phyloP scores from a whole-genome alignment of 352 stramenopile genomes.

The Phytopythium ostracodes region DNA sequence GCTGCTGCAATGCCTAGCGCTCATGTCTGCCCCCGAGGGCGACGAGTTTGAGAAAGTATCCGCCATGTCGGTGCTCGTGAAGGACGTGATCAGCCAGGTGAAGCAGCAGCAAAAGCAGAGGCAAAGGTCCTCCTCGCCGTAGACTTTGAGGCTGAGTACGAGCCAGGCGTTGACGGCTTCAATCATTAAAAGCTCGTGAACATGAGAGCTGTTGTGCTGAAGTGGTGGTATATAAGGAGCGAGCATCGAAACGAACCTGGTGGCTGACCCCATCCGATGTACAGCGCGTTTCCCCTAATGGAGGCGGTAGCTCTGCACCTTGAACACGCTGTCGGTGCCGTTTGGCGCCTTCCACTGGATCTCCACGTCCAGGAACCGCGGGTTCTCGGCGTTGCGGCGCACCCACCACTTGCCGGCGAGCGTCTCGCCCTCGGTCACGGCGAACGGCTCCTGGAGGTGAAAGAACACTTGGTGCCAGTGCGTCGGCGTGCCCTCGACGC shows the following conservation, averaged over 20 bases:
- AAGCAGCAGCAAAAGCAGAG: constrained; percentile 37
- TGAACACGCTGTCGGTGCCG: constrained; percentile 26
- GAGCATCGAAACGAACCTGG: not conserved
- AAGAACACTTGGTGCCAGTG: constrained; percentile 99
- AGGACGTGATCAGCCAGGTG: constrained; percentile 70
- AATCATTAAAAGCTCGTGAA: constrained; percentile 4
- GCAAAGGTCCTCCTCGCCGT: constrained; percentile 4
- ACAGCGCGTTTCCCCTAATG: constrained; percentile 43
- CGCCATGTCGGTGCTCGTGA: constrained; percentile 81
- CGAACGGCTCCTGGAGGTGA: constrained; percentile 87
- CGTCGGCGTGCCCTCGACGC: constrained; percentile 87
- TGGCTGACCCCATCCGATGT: not conserved
- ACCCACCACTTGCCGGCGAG: constrained; percentile 86
- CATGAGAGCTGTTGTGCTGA: not conserved
- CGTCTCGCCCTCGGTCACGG: constrained; percentile 64
- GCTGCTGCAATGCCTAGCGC: constrained; percentile 56
- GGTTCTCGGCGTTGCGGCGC: constrained; percentile 90
- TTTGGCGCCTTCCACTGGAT: constrained; percentile 66
- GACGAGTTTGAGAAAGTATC: constrained; percentile 64
- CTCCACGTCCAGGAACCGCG: constrained; percentile 91
- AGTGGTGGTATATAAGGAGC: not conserved
- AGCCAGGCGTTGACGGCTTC: constrained; percentile 6
- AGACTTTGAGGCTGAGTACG: not conserved
- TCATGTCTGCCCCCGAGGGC: constrained; percentile 35
- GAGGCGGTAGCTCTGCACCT: constrained; percentile 69